Evolutionary conservation across 805 yeast species (phyloP).

Genomic region (Lipomyces sp.): DNA sequence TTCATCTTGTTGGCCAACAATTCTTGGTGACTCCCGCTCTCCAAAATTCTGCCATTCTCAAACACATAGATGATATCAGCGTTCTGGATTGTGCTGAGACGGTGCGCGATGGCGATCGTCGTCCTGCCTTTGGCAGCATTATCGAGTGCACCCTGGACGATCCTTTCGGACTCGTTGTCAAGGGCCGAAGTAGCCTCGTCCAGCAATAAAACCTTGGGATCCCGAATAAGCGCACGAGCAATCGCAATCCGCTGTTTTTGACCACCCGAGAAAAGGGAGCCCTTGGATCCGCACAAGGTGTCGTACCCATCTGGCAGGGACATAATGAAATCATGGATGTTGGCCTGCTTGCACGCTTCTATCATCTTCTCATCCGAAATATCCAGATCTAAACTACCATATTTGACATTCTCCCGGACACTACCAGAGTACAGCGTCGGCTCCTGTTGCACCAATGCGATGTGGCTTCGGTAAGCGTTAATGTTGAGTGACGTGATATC

Average conservation of each 20-base stretch:
- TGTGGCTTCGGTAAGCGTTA: conserved; percentile 55
- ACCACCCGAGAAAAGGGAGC: conserved; percentile 63
- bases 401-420: conserved; percentile 72
- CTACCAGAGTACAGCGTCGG: conserved; percentile 71
- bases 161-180: conserved; percentile 65
- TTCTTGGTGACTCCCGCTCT: conserved; percentile 54
- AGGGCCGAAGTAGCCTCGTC: conserved; percentile 64
- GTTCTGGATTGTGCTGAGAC: conserved; percentile 63
- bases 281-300: conserved; percentile 54
- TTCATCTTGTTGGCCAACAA: conserved; percentile 48
- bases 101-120: conserved; percentile 75
- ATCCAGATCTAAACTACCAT: conserved; percentile 45
- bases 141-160: conserved; percentile 65
- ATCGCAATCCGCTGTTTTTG: conserved; percentile 69
- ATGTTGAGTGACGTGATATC: conserved; percentile 56
- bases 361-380: conserved; percentile 49
- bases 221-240: conserved; percentile 64
- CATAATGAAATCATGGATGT: conserved; percentile 56
- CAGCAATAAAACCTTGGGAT: conserved; percentile 59
- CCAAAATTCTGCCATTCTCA: conserved; percentile 59
- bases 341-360: conserved; percentile 56
- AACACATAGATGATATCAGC: conserved; percentile 60
- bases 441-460: conserved; percentile 69
- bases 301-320: conserved; percentile 61
- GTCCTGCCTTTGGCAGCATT: conserved; percentile 67